These are phyloP conservation scores for Tubosaeta brunneosetosa DNA, from an alignment of 768 basidiomycete species.

Conservation along the genomic window DNA sequence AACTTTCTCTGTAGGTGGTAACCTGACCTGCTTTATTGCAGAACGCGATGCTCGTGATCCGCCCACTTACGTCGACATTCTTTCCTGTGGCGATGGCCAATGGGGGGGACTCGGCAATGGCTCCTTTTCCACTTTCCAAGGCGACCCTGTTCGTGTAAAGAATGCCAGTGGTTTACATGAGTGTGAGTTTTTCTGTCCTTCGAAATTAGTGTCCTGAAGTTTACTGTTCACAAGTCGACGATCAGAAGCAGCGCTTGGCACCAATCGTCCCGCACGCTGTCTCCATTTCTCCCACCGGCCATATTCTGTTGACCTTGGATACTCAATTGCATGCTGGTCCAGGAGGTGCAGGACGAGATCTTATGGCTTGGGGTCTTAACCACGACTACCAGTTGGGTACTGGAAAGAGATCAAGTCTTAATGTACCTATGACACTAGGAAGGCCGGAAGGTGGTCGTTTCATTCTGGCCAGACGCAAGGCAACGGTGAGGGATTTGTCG, in stretches of 20 bases:
- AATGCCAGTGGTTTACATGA: slow-evolving; percentile 80
- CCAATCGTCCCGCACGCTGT: slow-evolving; percentile 61
- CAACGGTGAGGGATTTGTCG: slow-evolving; percentile 53
- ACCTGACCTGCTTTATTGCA: slow-evolving; percentile 73
- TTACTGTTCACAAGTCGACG: slow-evolving; percentile 50
- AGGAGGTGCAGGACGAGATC: slow-evolving; percentile 55
- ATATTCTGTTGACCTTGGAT: slow-evolving; percentile 70
- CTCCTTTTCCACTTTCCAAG: slow-evolving; percentile 59
- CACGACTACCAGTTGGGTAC: slow-evolving; percentile 72
- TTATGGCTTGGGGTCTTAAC: slow-evolving; percentile 71
- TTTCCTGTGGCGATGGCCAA: slow-evolving; percentile 82
- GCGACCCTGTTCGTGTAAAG: slow-evolving; percentile 67
- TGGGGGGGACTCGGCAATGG: slow-evolving; percentile 74
- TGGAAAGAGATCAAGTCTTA: slow-evolving; percentile 58
- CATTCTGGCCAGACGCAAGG: slow-evolving; percentile 50
- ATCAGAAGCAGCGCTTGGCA: slow-evolving; percentile 51
- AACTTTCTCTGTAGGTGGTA: slow-evolving; percentile 48
- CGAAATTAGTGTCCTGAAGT: slow-evolving; percentile 2
- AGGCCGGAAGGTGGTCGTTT: slow-evolving; percentile 51
- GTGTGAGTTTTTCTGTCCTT: slow-evolving; percentile 49
- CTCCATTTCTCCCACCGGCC: slow-evolving; percentile 69
- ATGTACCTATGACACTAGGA: slow-evolving; percentile 50
- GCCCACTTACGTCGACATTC: slow-evolving; percentile 45
- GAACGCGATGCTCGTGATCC: slow-evolving; percentile 43
- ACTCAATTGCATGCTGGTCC: slow-evolving; percentile 47